Conservation (phyloP, 2,329 filamentous ascomycete species). For the Ambrosiella beaveri region DNA sequence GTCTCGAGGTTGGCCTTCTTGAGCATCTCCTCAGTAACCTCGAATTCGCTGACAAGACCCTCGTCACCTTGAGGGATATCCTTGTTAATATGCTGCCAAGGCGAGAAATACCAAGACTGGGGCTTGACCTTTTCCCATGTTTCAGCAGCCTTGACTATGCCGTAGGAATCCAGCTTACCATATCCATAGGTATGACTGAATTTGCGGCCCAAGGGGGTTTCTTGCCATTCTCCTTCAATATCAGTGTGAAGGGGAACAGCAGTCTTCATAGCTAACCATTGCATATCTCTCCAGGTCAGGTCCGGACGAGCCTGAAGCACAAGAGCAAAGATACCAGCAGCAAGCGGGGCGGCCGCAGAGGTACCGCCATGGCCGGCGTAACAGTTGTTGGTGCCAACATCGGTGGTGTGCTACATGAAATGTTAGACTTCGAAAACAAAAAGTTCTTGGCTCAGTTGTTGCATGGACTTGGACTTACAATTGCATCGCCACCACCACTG, state of each 20-base stretch:
- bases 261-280: slow-evolving; percentile 75
- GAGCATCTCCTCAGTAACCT: slow-evolving; percentile 67
- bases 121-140: slow-evolving; percentile 80
- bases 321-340: slow-evolving; percentile 80
- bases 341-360: slow-evolving; percentile 83
- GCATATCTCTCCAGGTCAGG: slow-evolving; percentile 82
- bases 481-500: slow-evolving; percentile 72
- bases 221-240: slow-evolving; percentile 54
- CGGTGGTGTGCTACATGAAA: slow-evolving; percentile 61
- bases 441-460: background rate
- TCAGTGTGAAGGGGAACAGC: slow-evolving; percentile 65
- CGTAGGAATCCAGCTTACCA: slow-evolving; percentile 81
- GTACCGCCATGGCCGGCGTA: slow-evolving; percentile 78
- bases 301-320: slow-evolving; percentile 73
- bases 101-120: slow-evolving; percentile 85
- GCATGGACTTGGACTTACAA: slow-evolving; percentile 32
- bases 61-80: slow-evolving; percentile 68
- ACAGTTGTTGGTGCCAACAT: slow-evolving; percentile 71
- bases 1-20: slow-evolving; percentile 67
- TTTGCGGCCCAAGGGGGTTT: slow-evolving; percentile 61
- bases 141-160: slow-evolving; percentile 71
- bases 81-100: slow-evolving; percentile 82
- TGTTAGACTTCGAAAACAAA: background rate
- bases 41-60: slow-evolving; percentile 63
- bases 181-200: slow-evolving; percentile 94